phyloP scores from a whole-genome alignment of 179 eudicot species.

The Silene vulgaris region DNA sequence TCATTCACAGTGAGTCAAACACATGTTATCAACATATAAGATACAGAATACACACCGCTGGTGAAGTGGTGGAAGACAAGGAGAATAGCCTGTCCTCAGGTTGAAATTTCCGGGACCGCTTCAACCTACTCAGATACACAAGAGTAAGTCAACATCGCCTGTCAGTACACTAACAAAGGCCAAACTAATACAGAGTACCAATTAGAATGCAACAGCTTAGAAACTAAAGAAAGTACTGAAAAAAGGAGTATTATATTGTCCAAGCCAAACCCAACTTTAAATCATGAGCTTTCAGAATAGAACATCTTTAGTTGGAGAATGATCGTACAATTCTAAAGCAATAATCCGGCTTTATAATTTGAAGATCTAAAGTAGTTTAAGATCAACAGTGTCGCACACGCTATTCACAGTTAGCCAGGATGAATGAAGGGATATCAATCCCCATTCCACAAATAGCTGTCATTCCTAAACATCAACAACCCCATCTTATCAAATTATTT shows the following conservation, averaged over 20 bases:
- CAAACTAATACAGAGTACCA: not conserved
- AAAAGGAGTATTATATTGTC: not conserved
- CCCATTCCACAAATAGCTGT: not conserved
- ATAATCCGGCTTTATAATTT: not conserved
- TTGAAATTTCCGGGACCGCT: slow-evolving; percentile 85
- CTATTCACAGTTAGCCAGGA: not conserved
- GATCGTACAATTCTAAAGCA: slow-evolving; percentile 1
- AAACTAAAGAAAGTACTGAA: not conserved
- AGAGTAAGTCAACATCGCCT: not conserved
- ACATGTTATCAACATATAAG: not conserved
- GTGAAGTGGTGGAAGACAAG: slow-evolving; percentile 84
- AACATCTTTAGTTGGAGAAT: slow-evolving; percentile 1
- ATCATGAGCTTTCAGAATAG: not conserved
- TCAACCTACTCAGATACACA: slow-evolving; percentile 53
- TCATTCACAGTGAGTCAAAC: not conserved
- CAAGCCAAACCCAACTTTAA: slow-evolving; percentile 10
- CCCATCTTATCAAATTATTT: not conserved
- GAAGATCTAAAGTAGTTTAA: not conserved
- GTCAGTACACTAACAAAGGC: not conserved
- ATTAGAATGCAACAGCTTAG: too few species aligned
- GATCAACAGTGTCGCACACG: not conserved
- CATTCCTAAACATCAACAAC: not conserved
- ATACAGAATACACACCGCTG: slow-evolving; percentile 58
- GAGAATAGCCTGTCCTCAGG: slow-evolving; percentile 95
- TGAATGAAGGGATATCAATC: not conserved